These are phyloP conservation scores for Boletus semigastroideus DNA, from an alignment of 1,284 basidiomycete genomes.

Conservation along the genomic window DNA sequence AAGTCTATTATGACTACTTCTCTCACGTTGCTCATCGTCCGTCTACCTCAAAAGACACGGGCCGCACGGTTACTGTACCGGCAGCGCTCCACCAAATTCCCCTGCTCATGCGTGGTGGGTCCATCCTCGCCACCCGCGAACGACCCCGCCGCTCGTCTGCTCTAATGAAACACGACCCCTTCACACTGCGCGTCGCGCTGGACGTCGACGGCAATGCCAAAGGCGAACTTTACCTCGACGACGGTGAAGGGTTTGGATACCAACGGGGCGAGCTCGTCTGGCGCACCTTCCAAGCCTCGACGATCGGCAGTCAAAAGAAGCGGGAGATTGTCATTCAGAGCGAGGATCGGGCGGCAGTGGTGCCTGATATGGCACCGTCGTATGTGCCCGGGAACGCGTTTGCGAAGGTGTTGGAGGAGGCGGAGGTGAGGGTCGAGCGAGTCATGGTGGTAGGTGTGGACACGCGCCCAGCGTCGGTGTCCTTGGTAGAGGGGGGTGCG, in stretches of 20 bases:
- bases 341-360: slow-evolving; percentile 47
- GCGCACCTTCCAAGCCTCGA: slow-evolving; percentile 69
- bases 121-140: slow-evolving; percentile 85
- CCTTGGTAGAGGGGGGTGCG: slow-evolving; percentile 52
- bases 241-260: slow-evolving; percentile 86
- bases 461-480: slow-evolving; percentile 54
- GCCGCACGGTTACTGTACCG: slow-evolving; percentile 60
- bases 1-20: slow-evolving; percentile 97
- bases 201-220: slow-evolving; percentile 62
- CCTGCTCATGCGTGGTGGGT: slow-evolving; percentile 89
- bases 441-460: slow-evolving; percentile 76
- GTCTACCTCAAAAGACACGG: slow-evolving; percentile 1
- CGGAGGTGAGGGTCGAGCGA: slow-evolving; percentile 75
- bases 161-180: slow-evolving; percentile 90
- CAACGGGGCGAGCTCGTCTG: slow-evolving; percentile 81
- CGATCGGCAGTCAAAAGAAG: slow-evolving; percentile 15
- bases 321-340: slow-evolving; percentile 52
- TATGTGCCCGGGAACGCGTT: slow-evolving; percentile 65
- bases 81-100: slow-evolving; percentile 83
- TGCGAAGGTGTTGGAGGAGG: slow-evolving; percentile 54
- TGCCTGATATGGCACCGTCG: slow-evolving; percentile 53
- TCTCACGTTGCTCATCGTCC: slow-evolving; percentile 39
- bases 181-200: slow-evolving; percentile 87
- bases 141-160: slow-evolving; percentile 84
- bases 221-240: slow-evolving; percentile 94